Evolutionary conservation across 495 filamentous ascomycete genomes (phyloP).

Genomic region (Podospora anserina): DNA sequence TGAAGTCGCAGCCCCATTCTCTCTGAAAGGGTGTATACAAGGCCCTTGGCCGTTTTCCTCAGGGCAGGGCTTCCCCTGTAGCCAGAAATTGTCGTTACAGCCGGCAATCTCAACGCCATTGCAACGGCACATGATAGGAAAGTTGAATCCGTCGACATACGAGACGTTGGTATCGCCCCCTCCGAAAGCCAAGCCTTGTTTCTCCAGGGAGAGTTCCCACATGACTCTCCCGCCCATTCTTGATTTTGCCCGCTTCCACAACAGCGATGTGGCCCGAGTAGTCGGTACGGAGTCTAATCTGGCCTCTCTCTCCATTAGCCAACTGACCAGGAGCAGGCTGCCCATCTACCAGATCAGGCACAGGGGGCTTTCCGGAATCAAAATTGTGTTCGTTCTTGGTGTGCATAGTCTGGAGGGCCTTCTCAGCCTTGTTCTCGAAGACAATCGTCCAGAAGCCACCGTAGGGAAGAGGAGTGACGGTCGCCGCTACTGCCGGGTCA

Average conservation of each 20-base stretch:
- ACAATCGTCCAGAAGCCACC: not conserved
- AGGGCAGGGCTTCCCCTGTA: not conserved
- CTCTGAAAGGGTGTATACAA: not conserved
- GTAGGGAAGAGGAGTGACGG: not conserved
- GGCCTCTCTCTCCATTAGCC: no score
- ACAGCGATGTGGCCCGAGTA: not conserved
- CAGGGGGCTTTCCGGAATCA: no score
- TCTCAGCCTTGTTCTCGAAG: not conserved
- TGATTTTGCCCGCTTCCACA: not conserved
- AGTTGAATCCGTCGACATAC: not conserved
- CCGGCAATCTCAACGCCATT: not conserved
- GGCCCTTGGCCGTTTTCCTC: not conserved
- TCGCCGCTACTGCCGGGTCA: not conserved
- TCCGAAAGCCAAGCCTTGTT: not conserved
- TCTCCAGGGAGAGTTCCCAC: not conserved
- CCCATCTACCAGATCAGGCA: no score
- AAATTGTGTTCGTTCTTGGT: not conserved
- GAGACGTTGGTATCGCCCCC: not conserved
- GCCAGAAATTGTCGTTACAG: not conserved
- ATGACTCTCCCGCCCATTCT: not conserved
- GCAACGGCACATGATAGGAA: not conserved
- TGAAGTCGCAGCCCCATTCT: not conserved
- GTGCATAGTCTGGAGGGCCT: not conserved
- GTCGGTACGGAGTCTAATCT: not conserved
- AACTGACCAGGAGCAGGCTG: no score